Evolutionary conservation across 1,284 basidiomycete species (phyloP).

Genomic region (Meripilus lineatus): DNA sequence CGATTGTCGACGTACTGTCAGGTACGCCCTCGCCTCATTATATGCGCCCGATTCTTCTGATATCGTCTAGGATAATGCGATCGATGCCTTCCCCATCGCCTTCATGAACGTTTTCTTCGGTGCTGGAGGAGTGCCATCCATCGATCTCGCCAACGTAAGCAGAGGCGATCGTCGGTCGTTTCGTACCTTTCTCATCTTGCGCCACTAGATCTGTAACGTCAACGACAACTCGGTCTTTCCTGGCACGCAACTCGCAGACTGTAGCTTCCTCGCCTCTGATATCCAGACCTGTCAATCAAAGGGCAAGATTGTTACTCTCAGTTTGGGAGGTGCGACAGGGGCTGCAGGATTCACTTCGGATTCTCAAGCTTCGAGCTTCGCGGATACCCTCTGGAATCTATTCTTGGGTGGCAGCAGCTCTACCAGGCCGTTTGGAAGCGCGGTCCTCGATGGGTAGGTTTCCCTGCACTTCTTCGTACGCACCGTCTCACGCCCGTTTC

Average conservation of each 20-base stretch:
- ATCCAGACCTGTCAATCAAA: conserved; percentile 58
- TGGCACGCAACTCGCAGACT: conserved; percentile 54
- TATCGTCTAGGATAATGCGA: conserved; percentile 37
- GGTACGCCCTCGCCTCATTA: conserved; percentile 20
- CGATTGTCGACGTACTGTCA: conserved; percentile 46
- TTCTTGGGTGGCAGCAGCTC: conserved; percentile 57
- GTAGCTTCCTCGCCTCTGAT: conserved; percentile 46
- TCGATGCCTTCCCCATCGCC: conserved; percentile 53
- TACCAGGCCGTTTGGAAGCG: conserved; percentile 56
- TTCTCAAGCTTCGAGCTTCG: conserved; percentile 46
- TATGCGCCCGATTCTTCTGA: background rate
- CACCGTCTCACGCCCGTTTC: conserved; percentile 1
- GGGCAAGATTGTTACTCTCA: conserved; percentile 63
- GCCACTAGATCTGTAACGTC: conserved; percentile 53
- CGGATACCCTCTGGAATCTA: conserved; percentile 57
- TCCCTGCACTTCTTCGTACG: background rate
- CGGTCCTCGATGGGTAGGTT: conserved; percentile 59
- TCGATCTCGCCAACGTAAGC: conserved; percentile 59
- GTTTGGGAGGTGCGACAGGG: conserved; percentile 59
- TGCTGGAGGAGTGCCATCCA: conserved; percentile 48
- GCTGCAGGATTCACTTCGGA: conserved; percentile 48
- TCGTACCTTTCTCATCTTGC: no score
- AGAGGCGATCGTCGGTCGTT: no score
- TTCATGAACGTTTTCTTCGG: conserved; percentile 57
- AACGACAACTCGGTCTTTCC: conserved; percentile 38